Base-by-base conservation (phyloP, 2,329 filamentous ascomycete genomes). In the Colletotrichum musae region DNA sequence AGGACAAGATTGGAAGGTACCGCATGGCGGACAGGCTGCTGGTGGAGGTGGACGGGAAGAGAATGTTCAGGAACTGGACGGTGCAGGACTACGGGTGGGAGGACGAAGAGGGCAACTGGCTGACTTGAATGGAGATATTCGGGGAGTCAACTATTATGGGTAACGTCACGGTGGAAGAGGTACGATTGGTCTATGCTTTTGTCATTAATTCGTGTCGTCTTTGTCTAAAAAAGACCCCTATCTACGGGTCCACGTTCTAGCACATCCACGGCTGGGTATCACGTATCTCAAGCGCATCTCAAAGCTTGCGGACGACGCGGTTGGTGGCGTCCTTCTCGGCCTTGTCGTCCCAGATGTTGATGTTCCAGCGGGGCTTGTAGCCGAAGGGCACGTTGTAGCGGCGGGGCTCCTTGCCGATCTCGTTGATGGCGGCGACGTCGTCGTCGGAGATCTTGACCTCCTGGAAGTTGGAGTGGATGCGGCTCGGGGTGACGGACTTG, bases 391-490 rank as follows among this genome's bases (percentile, higher is more conserved):
- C 74, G 77, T 84, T 85, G 77, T 81, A 85, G 47, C 84, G 83
- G 72, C 78, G 74, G 15, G 79, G 80, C 62, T 74, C 83, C 79
- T 88, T 84, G 58, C 90, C 90, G 7, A 93, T 87, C 76, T 86
- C 81, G 78, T 90, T 86, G 53, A 93, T 86, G 15, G 85, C 89
- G 70, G 85, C 82, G 74, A 91, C 87, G 73, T 91, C 87, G 63
- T 85, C 84, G 47, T 87, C 83, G 52, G 82, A 80, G 68, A 93
- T 82, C 75, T 93, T 86, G 58, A 90, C 85, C 79, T 92, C 87
- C 81, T 90, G 83, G 77, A 91, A 93, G 85, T 94, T 94, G 75
- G 84, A 86, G 75, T 87, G 83, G 73, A 94, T 94, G 67, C 92
- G 88, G 41, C 84, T 84, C 58, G 89, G 85, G 65, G 87, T 93